Base-by-base conservation (phyloP, 2,329 filamentous ascomycete species). In the Trichoderma breve region DNA sequence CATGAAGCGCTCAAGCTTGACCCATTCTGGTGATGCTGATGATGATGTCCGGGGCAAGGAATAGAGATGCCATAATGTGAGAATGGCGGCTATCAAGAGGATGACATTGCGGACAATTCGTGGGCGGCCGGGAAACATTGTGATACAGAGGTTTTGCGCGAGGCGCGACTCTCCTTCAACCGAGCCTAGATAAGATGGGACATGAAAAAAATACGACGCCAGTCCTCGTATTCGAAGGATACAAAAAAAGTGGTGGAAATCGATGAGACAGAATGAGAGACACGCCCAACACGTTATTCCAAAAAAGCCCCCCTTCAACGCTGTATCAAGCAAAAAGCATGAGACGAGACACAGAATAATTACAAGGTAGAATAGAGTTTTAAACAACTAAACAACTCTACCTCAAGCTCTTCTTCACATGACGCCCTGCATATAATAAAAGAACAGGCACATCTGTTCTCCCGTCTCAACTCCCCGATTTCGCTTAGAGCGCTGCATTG, bases 1-100 rank as follows among this genome's bases (percentile, higher is more conserved):
- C 81, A 82, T 82, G 65, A 76, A 77, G 5, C 72, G 74, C 65
- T 78, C 74, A 4, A 82, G 78, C 4, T 39, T 43, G 11, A 6
- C 34, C 71, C 71, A 75, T 32, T 74, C 73, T 11, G 70, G 15
- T 18, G 71, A 60, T 28, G 61, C 0, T 2, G 36, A 3, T 18
- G 36, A 18, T 18, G 26, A 11, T 14, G 14, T 43, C 61, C 32
- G 64, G 26, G 72, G 28, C 32, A 32, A 34, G 14, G 14, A 1
- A 28, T 61, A 28, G 39, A 66, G 36, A 6, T 53, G 57, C 71
- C 71, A 72, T 18, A 73, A 15, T 14, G 43, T 39, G 32, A 71
- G 30, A 26, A 72, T 30, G 26, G 60, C 14, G 34, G 57, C 14
- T 15, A 69, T 32, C 39, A 64, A 26, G 5, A 70, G 15, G 70